A percentile compares a stretch with the other conserved stretches of the same genome.
Conservation (phyloP, 2,329 filamentous ascomycete species). For the Amauroascus niger region DNA sequence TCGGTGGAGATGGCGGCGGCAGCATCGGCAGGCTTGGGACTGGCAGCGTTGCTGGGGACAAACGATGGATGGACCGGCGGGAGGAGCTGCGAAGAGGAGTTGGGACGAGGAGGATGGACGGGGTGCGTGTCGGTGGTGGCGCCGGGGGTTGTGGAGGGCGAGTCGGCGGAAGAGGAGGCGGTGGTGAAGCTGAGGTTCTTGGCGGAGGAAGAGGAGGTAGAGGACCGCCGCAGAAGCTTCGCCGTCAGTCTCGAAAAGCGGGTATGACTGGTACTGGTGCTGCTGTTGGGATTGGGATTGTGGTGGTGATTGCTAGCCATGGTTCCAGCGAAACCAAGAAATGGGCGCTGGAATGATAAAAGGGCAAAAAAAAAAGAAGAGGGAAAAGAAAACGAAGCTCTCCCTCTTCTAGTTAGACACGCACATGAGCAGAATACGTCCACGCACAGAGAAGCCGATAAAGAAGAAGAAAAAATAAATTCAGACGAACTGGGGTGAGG, state of each 20-base stretch:
- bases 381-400: not conserved
- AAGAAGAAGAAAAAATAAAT: not conserved
- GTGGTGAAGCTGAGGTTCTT: slow-evolving; percentile 13
- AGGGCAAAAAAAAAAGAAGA: not conserved
- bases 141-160: slow-evolving; percentile 1
- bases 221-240: slow-evolving; percentile 32
- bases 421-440: not conserved
- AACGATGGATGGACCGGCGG: not conserved
- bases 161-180: slow-evolving; percentile 1
- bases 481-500: no score
- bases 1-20: not conserved
- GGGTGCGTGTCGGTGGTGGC: slow-evolving; percentile 13
- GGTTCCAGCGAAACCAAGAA: not conserved
- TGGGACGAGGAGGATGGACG: not conserved
- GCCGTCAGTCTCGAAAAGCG: slow-evolving; percentile 30
- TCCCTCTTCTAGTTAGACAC: no score
- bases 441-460: not conserved
- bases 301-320: slow-evolving; percentile 12
- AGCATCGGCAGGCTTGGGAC: not conserved
- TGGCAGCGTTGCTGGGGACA: not conserved
- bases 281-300: slow-evolving; percentile 17
- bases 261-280: slow-evolving; percentile 17
- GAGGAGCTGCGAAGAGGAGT: not conserved
- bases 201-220: slow-evolving; percentile 23
- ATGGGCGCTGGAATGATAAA: not conserved